Conservation (phyloP, 1,284 basidiomycete species). For the Sanghuangporus weigelae region DNA sequence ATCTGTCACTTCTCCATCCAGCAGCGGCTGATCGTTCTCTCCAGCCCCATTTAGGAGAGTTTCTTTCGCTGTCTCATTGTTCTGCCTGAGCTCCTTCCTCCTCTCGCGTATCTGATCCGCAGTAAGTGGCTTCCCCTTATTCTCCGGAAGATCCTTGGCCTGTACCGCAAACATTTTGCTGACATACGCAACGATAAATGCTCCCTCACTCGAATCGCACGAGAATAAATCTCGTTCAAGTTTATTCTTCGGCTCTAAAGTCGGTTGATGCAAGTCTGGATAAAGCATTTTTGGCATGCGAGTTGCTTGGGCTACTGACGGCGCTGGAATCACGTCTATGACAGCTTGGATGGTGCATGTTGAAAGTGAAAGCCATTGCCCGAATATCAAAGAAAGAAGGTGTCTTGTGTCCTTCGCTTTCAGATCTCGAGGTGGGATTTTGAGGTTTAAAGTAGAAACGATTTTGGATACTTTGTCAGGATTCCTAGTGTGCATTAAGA, state of each 20-base stretch:
- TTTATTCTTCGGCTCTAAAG: constrained; percentile 62
- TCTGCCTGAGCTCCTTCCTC: constrained; percentile 61
- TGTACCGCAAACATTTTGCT: constrained; percentile 98
- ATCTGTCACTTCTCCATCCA: constrained; percentile 19
- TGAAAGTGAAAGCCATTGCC: constrained; percentile 95
- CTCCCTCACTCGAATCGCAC: constrained; percentile 56
- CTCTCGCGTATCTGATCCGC: constrained; percentile 83
- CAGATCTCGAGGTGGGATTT: constrained; percentile 85
- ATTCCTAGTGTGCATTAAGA: constrained; percentile 47
- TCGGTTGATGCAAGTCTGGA: constrained; percentile 63
- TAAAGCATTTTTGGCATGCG: constrained; percentile 94
- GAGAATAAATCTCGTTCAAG: constrained; percentile 81
- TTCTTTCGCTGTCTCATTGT: constrained; percentile 32
- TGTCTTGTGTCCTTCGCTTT: constrained; percentile 87
- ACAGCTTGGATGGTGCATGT: constrained; percentile 90
- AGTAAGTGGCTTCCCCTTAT: constrained; percentile 71
- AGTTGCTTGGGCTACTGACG: constrained; percentile 74
- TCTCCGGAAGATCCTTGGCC: constrained; percentile 78
- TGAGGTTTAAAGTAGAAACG: constrained; percentile 76
- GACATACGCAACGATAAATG: constrained; percentile 80
- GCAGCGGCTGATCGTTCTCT: constrained; percentile 19
- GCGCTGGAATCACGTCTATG: constrained; percentile 90
- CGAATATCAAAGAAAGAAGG: constrained; percentile 83
- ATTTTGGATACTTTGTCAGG: constrained; percentile 89
- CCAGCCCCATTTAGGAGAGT: constrained; percentile 21